Base-by-base conservation (phyloP, 192 early-diverging fungal genomes). In the Podochytrium sp. region DNA sequence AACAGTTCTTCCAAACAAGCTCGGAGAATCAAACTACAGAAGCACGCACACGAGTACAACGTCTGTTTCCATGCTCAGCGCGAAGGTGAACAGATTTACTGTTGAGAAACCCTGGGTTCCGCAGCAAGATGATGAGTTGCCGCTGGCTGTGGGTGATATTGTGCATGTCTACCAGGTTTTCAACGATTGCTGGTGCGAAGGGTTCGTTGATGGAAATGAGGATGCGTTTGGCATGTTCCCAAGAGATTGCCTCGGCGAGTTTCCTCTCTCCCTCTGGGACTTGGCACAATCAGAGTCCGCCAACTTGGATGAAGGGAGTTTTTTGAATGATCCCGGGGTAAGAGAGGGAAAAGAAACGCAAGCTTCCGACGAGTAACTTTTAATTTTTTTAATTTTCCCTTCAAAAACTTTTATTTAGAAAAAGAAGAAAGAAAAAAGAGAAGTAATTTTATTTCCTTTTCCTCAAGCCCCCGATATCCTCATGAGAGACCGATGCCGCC, bases 111-210 rank as follows among this genome's bases (percentile, higher is more conserved):
- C 49, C 14, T 80, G 78, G 78, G 10, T 73, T 23, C 78, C 78
- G 49, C 78, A 76, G 51, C 69, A 75, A 47, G 29, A 38, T 6
- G 78, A 80, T 66, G 78, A 80, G 38, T 47, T 80, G n/a, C 14
- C 38, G 7, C 74, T 80, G 34, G 56, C 65, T 18, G 41, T 58
- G 1, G 61, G 63, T 10, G 78, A 80, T 58, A 41, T 42, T 33
- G 78, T 80, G n/a, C 68, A 61, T 41, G 71, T 80, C 16, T 71
- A 66, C 47, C 78, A 80, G 63, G 71, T 80, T 20, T 80, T 76
- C 73, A 71, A 73, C 29, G 78, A 80, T 53, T 62, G 62, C 18
- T 80, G 78, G 78, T 80, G 78, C 37, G 78, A 76, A 49, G 78
- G 78, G 20, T 69, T 69, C 3, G 38, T 71, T 20, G 57, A 41